phyloP scores from a whole-genome alignment of 176 grass and related monocot genomes.

The Triticum monococcum region DNA sequence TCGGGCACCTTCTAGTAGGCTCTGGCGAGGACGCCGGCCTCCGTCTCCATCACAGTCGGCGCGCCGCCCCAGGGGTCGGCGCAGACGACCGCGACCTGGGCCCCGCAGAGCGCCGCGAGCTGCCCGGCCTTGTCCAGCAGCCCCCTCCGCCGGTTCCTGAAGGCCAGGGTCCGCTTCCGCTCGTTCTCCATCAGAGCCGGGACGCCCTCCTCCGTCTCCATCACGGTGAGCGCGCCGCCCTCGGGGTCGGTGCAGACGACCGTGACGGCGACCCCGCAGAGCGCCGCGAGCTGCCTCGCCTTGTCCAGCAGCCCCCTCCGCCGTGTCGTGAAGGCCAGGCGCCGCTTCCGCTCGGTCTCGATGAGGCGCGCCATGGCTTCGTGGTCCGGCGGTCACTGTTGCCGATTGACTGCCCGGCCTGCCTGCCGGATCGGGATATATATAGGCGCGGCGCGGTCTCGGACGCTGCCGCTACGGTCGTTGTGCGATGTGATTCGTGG shows the following conservation, averaged over 20 bases:
- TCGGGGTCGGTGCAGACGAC: no score
- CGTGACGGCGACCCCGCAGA: no score
- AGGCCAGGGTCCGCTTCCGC: background rate
- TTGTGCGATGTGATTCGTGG: no score
- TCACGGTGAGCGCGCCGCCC: no score
- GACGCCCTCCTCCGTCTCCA: no score
- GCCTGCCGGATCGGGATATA: background rate
- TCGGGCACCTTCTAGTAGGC: no score
- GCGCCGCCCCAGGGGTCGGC: background rate
- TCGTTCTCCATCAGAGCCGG: background rate
- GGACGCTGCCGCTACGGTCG: no score
- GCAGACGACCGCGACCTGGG: constrained; percentile 26
- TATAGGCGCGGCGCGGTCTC: background rate
- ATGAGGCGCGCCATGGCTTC: constrained; percentile 22
- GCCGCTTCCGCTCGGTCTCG: no score
- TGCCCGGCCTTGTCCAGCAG: constrained; percentile 9
- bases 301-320: no score
- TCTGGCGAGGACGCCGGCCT: constrained; percentile 14
- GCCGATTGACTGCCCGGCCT: background rate
- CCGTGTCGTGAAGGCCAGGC: no score
- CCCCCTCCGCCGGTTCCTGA: background rate
- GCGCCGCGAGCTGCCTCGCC: no score
- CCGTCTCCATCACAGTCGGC: constrained; percentile 1
- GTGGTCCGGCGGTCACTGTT: background rate
- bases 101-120: constrained; percentile 21